Percentiles rank a stretch among this genome's conserved stretches.
These are phyloP conservation scores for Setomelanomma holmii DNA, from an alignment of 2,329 filamentous ascomycete species.

Conservation along the genomic window DNA sequence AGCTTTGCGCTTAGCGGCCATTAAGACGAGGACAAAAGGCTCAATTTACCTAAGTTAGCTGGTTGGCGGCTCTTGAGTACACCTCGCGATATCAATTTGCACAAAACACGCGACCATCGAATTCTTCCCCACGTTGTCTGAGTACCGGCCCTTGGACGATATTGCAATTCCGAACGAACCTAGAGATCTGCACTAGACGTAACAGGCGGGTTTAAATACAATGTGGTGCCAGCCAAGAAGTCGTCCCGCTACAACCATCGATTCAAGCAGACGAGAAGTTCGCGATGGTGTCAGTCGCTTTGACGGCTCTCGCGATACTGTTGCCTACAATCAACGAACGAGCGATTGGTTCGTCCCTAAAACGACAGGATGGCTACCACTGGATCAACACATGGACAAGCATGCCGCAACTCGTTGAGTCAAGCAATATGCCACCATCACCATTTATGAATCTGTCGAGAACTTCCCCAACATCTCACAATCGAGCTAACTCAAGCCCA, in stretches of 20 bases:
- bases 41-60: neutral
- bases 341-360: neutral
- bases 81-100: neutral
- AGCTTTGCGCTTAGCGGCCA: neutral
- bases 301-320: neutral
- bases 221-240: neutral
- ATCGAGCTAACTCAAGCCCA: slow-evolving; percentile 27
- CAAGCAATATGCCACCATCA: slow-evolving; percentile 65
- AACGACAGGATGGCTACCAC: slow-evolving; percentile 1
- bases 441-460: too few species aligned
- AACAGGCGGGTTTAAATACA: neutral
- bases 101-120: neutral
- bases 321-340: neutral
- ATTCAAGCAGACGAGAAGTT: too few species aligned
- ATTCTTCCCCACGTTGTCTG: neutral
- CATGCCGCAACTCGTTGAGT: slow-evolving; percentile 71
- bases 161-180: neutral
- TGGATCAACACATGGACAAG: slow-evolving; percentile 3
- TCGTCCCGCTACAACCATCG: neutral
- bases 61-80: neutral
- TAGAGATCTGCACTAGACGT: too few species aligned
- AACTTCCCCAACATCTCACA: slow-evolving; percentile 3
- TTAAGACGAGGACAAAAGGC: neutral
- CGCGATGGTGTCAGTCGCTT: neutral
- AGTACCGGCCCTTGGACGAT: neutral